phyloP scores from a whole-genome alignment of 176 grass and related monocot species.

The Rhynchospora breviuscula region DNA sequence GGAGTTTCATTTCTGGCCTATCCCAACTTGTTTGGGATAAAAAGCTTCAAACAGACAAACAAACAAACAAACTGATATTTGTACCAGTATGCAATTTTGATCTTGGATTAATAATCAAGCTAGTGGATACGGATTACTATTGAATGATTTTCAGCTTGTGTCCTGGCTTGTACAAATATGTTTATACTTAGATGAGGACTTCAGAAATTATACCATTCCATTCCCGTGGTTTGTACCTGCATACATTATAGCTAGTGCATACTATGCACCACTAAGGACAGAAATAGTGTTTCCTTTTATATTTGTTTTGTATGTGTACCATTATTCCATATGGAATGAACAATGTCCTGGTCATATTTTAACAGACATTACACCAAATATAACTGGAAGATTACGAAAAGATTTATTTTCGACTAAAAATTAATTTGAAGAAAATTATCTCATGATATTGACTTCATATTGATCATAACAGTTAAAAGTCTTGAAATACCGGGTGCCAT shows the following conservation, averaged over 20 bases:
- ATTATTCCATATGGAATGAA: neutral
- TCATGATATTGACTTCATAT: neutral
- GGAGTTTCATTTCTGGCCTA: too few species aligned
- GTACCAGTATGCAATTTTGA: neutral
- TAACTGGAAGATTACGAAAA: neutral
- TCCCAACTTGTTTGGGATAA: too few species aligned
- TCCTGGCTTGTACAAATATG: too few species aligned
- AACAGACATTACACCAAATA: neutral
- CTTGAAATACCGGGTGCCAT: constrained; percentile 42
- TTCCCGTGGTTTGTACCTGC: neutral
- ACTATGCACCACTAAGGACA: neutral
- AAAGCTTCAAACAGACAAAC: too few species aligned
- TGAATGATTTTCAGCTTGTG: too few species aligned
- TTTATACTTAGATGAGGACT: too few species aligned
- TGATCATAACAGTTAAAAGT: neutral
- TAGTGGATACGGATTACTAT: neutral
- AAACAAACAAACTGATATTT: too few species aligned
- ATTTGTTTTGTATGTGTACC: neutral
- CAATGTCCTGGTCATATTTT: too few species aligned
- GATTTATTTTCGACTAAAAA: too few species aligned
- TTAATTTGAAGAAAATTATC: neutral
- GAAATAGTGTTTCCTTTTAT: neutral
- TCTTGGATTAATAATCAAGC: neutral
- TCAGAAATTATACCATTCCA: neutral
- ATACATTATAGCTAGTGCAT: neutral